Evolutionary conservation across 2,329 filamentous ascomycete species (phyloP).

Genomic region (Dactylellina haptotyla): DNA sequence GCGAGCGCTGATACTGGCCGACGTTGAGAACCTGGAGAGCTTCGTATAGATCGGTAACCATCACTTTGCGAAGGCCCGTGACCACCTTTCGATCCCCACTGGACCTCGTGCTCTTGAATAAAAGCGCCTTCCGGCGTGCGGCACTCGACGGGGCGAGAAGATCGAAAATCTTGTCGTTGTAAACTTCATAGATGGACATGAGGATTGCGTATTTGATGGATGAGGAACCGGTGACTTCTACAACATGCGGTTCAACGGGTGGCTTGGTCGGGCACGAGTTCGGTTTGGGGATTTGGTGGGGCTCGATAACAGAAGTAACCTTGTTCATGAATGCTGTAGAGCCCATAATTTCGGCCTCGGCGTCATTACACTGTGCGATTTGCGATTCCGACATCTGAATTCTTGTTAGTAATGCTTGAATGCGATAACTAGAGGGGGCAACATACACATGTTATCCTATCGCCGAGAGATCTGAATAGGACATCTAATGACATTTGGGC

Average conservation of each 20-base stretch:
- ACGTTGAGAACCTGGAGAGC: constrained; percentile 63
- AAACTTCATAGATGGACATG: constrained; percentile 98
- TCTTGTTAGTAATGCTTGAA: background rate
- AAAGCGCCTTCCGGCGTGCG: constrained; percentile 75
- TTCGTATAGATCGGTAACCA: constrained; percentile 83
- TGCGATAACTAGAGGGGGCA: background rate
- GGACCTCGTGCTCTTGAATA: constrained; percentile 91
- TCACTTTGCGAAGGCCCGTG: constrained; percentile 86
- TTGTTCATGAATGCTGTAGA: constrained; percentile 37
- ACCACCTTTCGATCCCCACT: constrained; percentile 94
- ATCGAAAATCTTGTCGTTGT: constrained; percentile 98
- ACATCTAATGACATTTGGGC: constrained; percentile 92
- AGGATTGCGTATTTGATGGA: constrained; percentile 78
- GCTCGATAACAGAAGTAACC: constrained; percentile 46
- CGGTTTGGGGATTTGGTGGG: constrained; percentile 44
- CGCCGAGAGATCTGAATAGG: constrained; percentile 81
- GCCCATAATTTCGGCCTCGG: constrained; percentile 44
- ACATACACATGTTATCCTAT: constrained; percentile 68
- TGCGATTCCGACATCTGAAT: constrained; percentile 41
- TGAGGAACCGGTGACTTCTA: constrained; percentile 11
- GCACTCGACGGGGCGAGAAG: constrained; percentile 71
- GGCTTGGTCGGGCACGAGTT: constrained; percentile 46
- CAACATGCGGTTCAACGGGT: constrained; percentile 31
- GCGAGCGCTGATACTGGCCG: constrained; percentile 74
- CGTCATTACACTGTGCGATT: constrained; percentile 49